Evolutionary conservation across 805 yeast genomes (phyloP), one percentile per base, ranked within the genome.

Genomic region (Zygotorulaspora florentina): DNA sequence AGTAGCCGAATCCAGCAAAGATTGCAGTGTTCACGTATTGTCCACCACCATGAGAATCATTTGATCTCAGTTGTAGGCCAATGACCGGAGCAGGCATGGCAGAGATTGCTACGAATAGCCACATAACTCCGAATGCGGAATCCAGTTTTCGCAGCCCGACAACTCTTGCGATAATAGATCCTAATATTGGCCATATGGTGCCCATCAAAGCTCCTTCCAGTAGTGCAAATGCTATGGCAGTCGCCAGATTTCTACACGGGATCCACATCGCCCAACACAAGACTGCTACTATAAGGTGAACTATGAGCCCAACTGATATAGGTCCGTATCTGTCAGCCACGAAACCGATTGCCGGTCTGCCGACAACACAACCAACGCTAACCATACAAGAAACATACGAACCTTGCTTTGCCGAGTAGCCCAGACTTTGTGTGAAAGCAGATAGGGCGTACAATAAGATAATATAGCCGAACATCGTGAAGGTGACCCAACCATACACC

Each of bases 141-240:
- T 75, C 75, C 56, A 80, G 61, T 51, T 75, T 77, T 31, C 69
- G 59, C 26, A 81, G 59, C 0, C 87, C 87, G 13, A 75, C 75
- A 20, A 80, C 64, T 41, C 80, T 61, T 1, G 83, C 74, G 1
- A 72, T 60, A 20, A 79, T 66, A 2, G 85, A 72, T 0, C 81
- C 75, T 48, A 74, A 52, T 2, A 79, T 72, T 3, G 81, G 75
- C 76, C 80, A 82, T 35, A 81, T 66, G 9, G 79, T 67, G 2
- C 87, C 87, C 83, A 81, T 81, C 27, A 76, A 42, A 0, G 71
- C 65, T 30, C 88, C 88, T 52, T 66, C 70, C 4, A 81, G 49
- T 12, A 81, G 27, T 1, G 79, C 77, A 56, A 80, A 76, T 0
- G 66, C 72, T 5, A 80, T 55, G 1, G 80, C 76, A 1, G 83